phyloP scores from a whole-genome alignment of 2,329 filamentous ascomycete species.

The Pyrenophora graminea region DNA sequence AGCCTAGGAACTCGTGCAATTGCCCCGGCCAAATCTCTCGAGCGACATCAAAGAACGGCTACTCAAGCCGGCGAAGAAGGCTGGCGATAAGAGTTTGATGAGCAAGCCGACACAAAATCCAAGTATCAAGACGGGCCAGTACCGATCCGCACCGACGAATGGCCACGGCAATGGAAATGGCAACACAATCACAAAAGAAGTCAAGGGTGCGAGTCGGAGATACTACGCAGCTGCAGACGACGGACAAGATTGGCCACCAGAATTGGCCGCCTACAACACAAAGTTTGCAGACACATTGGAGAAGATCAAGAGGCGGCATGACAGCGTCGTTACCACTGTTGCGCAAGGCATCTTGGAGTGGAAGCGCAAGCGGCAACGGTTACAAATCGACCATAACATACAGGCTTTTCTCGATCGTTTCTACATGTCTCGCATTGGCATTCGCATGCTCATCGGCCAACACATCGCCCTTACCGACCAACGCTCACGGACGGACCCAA shows the following conservation, averaged over 20 bases:
- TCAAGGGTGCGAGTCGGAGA: slow-evolving; percentile 59
- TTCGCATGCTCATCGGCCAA: slow-evolving; percentile 98
- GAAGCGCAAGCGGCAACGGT: slow-evolving; percentile 92
- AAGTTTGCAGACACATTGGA: slow-evolving; percentile 87
- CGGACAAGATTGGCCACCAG: slow-evolving; percentile 85
- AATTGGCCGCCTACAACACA: slow-evolving; percentile 91
- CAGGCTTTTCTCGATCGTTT: slow-evolving; percentile 98
- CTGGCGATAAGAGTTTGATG: slow-evolving; percentile 68
- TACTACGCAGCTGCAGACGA: slow-evolving; percentile 96
- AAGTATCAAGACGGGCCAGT: slow-evolving; percentile 82
- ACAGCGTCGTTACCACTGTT: slow-evolving; percentile 96
- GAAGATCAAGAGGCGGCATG: slow-evolving; percentile 93
- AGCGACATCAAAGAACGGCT: slow-evolving; percentile 78
- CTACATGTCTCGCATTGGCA: slow-evolving; percentile 99
- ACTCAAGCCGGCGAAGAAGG: slow-evolving; percentile 67
- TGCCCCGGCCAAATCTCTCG: slow-evolving; percentile 76
- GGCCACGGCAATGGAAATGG: slow-evolving; percentile 50
- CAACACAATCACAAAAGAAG: slow-evolving; percentile 55
- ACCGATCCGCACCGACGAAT: slow-evolving; percentile 60
- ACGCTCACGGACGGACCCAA: slow-evolving; percentile 82
- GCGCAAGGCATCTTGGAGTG: slow-evolving; percentile 98
- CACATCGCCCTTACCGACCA: slow-evolving; percentile 97
- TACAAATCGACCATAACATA: slow-evolving; percentile 98
- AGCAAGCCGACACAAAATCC: slow-evolving; percentile 88
- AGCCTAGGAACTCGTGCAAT: slow-evolving; percentile 82